These are phyloP conservation scores for Pharnaceum exiguum DNA, from an alignment of 148 eudicot genomes.

Conservation along the genomic window DNA sequence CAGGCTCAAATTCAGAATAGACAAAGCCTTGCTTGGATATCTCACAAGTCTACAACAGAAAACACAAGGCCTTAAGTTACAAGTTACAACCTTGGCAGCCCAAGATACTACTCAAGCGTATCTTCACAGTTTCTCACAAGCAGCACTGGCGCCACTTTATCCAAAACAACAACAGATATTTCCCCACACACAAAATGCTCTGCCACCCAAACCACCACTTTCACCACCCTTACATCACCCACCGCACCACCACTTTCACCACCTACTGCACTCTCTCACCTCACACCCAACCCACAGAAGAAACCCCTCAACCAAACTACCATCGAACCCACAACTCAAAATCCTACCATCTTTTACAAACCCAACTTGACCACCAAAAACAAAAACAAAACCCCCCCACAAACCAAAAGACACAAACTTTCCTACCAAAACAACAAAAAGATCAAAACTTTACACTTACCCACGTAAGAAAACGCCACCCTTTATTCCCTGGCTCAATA, in stretches of 20 bases:
- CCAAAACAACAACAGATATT: background rate
- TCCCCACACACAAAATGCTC: slow-evolving; percentile 10
- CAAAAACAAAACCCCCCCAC: slow-evolving; percentile 11
- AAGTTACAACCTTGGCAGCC: too few species aligned
- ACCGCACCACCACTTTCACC: slow-evolving; percentile 12
- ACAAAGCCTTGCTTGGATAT: too few species aligned
- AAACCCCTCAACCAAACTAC: slow-evolving; percentile 12
- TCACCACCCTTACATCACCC: too few species aligned
- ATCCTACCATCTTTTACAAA: slow-evolving; percentile 41
- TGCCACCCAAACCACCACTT: slow-evolving; percentile 24
- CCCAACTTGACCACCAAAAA: background rate
- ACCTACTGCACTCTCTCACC: slow-evolving; percentile 13
- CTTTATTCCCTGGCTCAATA: slow-evolving; percentile 85
- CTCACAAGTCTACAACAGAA: too few species aligned
- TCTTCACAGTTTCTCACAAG: too few species aligned
- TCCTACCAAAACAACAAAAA: slow-evolving; percentile 27
- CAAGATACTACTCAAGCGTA: too few species aligned
- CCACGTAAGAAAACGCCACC: slow-evolving; percentile 44
- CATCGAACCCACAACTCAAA: slow-evolving; percentile 66
- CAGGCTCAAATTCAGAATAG: too few species aligned
- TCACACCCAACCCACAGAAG: slow-evolving; percentile 18
- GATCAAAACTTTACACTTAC: slow-evolving; percentile 49
- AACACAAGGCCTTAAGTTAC: too few species aligned
- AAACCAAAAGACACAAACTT: slow-evolving; percentile 19
- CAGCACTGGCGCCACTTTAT: slow-evolving; percentile 15